Conservation (phyloP, 352 stramenopile genomes). For the Peronosclerospora sorghi region DNA sequence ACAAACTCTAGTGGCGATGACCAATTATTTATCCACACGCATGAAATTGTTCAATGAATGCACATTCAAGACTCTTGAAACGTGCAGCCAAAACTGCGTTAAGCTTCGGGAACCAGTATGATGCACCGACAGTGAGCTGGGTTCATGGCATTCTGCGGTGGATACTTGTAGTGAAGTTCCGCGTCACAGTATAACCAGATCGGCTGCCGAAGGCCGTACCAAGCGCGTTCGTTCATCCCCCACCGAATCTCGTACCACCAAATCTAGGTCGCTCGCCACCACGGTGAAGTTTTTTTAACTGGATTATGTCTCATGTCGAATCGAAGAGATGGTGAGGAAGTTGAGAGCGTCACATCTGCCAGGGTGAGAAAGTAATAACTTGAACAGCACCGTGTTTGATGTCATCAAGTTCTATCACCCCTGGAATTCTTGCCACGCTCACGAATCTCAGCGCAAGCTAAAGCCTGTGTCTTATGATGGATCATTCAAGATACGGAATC, state of each 20-base stretch:
- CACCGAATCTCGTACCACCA: no score
- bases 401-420: not conserved
- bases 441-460: no score
- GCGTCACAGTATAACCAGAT: not conserved
- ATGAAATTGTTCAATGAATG: not conserved
- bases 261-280: no score
- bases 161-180: not conserved
- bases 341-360: not conserved
- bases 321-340: no score
- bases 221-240: not conserved
- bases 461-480: no score
- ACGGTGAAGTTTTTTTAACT: not conserved
- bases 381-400: not conserved
- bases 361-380: not conserved
- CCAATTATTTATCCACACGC: no score
- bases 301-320: not conserved
- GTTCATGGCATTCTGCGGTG: not conserved
- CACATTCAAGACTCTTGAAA: not conserved
- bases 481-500: no score
- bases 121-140: not conserved
- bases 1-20: no score
- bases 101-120: not conserved
- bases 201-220: no score
- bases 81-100: no score
- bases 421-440: no score